Conservation (phyloP, 2,329 filamentous ascomycete genomes). For the Xylariaceae sp. region DNA sequence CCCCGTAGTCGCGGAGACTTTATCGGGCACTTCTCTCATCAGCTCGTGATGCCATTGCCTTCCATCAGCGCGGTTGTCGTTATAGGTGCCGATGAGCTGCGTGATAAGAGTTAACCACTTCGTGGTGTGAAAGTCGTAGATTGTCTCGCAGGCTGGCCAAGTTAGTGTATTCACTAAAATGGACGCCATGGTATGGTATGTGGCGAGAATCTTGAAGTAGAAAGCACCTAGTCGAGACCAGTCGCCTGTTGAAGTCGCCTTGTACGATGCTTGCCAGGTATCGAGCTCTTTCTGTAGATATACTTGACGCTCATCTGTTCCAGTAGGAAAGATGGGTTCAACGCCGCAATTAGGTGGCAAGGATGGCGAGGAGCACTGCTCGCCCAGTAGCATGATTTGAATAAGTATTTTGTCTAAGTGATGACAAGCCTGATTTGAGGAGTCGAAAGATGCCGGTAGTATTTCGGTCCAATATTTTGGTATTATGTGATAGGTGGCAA, state of each 20-base stretch:
- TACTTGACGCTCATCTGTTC: constrained; percentile 12
- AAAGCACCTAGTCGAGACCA: constrained; percentile 17
- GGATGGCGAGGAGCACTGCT: constrained; percentile 10
- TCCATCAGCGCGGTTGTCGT: constrained; percentile 7
- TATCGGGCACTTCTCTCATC: constrained; percentile 10
- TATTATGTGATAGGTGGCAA: constrained; percentile 10
- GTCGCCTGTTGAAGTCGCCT: constrained; percentile 18
- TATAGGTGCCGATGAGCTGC: constrained; percentile 10
- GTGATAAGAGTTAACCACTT: constrained; percentile 33
- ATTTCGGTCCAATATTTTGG: constrained; percentile 6
- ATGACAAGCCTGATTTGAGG: constrained; percentile 20
- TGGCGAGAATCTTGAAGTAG: constrained; percentile 29
- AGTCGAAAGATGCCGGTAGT: constrained; percentile 18
- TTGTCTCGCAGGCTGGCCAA: constrained; percentile 27
- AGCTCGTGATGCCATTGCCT: constrained; percentile 5
- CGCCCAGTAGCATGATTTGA: constrained; percentile 19
- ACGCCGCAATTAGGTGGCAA: background rate
- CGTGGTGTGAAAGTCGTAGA: constrained; percentile 34
- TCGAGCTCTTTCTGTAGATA: constrained; percentile 13
- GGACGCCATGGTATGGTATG: constrained; percentile 39
- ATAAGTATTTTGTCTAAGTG: constrained; percentile 23
- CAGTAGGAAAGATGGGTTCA: background rate
- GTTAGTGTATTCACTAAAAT: constrained; percentile 40
- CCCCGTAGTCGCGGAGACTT: constrained; percentile 32
- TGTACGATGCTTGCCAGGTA: constrained; percentile 23